These are phyloP conservation scores for Leccinum subgranulosum DNA, from an alignment of 768 basidiomycete genomes.

Conservation along the genomic window DNA sequence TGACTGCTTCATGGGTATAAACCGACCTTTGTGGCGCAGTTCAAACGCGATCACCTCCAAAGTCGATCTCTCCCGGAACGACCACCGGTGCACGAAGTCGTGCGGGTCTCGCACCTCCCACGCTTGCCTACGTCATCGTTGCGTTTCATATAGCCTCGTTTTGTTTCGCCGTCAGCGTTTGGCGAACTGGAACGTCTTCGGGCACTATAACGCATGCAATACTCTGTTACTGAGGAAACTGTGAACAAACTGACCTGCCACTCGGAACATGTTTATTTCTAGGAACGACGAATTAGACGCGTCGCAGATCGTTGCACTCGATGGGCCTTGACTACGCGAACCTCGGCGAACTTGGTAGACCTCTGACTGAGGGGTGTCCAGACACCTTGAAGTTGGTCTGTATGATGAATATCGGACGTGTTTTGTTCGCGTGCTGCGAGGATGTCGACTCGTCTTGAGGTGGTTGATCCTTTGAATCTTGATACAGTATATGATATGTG, in stretches of 20 bases:
- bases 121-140: slow-evolving; percentile 6
- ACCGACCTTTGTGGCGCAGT: neutral
- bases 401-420: neutral
- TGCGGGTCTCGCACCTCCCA: slow-evolving; percentile 16
- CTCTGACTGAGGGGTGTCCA: neutral
- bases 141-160: slow-evolving; percentile 1
- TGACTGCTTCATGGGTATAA: slow-evolving; percentile 18
- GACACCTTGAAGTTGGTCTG: neutral
- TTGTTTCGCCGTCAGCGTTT: neutral
- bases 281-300: neutral
- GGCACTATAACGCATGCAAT: too few species aligned
- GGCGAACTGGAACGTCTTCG: neutral
- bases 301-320: neutral
- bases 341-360: slow-evolving; percentile 15
- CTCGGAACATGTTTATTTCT: neutral
- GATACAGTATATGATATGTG: slow-evolving; percentile 8
- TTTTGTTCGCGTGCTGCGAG: slow-evolving; percentile 1
- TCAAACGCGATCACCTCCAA: neutral
- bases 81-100: slow-evolving; percentile 7
- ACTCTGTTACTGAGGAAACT: neutral
- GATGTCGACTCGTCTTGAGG: slow-evolving; percentile 1
- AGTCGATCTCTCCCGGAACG: slow-evolving; percentile 11
- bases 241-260: neutral
- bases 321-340: neutral
- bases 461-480: neutral